phyloP scores from a whole-genome alignment of 2,329 filamentous ascomycete genomes.

The Cladosporium sp. region DNA sequence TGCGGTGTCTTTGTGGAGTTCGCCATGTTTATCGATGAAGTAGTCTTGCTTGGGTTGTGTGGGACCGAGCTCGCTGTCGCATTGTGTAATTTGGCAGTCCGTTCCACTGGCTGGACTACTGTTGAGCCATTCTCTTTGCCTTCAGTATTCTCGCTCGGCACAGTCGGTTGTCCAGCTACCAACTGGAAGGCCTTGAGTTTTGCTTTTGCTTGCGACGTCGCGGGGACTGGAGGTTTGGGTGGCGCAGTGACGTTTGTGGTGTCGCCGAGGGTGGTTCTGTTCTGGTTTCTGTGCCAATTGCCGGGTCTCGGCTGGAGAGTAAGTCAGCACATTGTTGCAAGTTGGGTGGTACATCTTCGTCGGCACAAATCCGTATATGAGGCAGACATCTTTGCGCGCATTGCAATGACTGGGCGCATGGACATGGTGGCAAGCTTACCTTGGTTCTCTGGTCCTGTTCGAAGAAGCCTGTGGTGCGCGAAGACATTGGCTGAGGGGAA shows the following conservation, averaged over 20 bases:
- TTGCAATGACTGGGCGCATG: background rate
- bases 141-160: conserved; percentile 26
- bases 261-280: conserved; percentile 25
- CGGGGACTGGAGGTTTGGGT: conserved; percentile 46
- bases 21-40: conserved; percentile 1
- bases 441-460: conserved; percentile 47
- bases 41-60: conserved; percentile 9
- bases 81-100: conserved; percentile 12
- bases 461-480: conserved; percentile 54
- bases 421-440: conserved; percentile 31
- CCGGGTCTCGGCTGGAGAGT: conserved; percentile 26
- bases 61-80: conserved; percentile 16
- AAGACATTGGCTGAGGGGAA: conserved; percentile 39
- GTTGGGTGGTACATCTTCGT: background rate
- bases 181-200: conserved; percentile 60
- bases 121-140: conserved; percentile 45
- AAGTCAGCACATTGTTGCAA: background rate
- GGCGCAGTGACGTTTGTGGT: conserved; percentile 29
- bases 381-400: no score
- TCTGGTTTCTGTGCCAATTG: conserved; percentile 29
- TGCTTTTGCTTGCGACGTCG: conserved; percentile 54
- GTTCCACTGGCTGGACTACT: background rate
- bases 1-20: conserved; percentile 25
- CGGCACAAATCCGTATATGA: background rate
- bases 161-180: conserved; percentile 39